phyloP scores from a whole-genome alignment of 441 rosid species.

The Gossypium schwendimanii region DNA sequence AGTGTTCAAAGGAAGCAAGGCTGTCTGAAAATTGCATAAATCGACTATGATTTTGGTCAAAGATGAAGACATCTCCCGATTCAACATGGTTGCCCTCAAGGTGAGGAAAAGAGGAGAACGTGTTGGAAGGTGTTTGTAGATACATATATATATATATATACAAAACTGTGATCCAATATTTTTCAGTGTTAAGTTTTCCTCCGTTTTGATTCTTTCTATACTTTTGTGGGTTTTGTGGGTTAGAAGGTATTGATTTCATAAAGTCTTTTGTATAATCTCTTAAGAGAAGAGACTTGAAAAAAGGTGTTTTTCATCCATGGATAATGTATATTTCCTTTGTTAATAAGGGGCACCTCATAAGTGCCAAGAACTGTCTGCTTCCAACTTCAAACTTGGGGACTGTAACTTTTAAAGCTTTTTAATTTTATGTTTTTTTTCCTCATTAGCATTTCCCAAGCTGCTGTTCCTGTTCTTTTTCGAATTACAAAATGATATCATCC shows the following conservation, averaged over 20 bases:
- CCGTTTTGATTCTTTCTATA: conserved; percentile 19
- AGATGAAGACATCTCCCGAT: conserved; percentile 5
- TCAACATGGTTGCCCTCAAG: conserved; percentile 3
- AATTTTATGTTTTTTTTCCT: too few species aligned
- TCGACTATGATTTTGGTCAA: neutral
- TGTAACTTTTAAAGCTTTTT: neutral
- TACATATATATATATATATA: conserved; percentile 12
- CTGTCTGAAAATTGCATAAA: neutral
- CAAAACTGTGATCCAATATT: conserved; percentile 3
- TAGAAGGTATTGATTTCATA: conserved; percentile 7
- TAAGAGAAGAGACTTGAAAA: neutral
- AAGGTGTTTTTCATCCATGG: neutral
- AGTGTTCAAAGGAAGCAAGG: conserved; percentile 14
- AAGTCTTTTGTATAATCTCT: conserved; percentile 10
- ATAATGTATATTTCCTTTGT: conserved; percentile 7
- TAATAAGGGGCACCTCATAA: neutral
- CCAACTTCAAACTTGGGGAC: neutral
- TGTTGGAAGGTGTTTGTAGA: conserved; percentile 25
- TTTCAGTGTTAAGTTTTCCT: conserved; percentile 13
- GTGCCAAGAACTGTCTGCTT: too few species aligned
- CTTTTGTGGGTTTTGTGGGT: conserved; percentile 17
- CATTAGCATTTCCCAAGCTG: too few species aligned
- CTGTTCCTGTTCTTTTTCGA: too few species aligned
- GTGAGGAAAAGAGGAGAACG: conserved; percentile 5
- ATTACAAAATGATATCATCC: too few species aligned